These are phyloP conservation scores for Sisymbrium irio DNA, from an alignment of 345 rosid species.

Conservation along the genomic window DNA sequence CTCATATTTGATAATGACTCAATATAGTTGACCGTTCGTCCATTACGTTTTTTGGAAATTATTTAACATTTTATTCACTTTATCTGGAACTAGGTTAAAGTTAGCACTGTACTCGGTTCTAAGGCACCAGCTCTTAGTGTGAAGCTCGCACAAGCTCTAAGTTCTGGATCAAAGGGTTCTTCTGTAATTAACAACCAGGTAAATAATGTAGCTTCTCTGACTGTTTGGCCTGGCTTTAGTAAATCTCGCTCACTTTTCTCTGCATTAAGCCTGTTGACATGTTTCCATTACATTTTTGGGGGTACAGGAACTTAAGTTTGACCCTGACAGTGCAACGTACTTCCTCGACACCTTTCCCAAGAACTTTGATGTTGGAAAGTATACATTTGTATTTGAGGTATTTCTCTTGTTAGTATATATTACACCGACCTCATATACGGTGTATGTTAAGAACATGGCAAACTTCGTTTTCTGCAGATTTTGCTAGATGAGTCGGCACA, in stretches of 20 bases:
- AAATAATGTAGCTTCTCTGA: background rate
- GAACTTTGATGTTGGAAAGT: conserved; percentile 75
- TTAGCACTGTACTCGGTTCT: conserved; percentile 80
- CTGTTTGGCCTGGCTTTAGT: background rate
- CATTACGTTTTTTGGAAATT: background rate
- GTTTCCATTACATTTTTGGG: conserved; percentile 20
- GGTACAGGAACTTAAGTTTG: conserved; percentile 75
- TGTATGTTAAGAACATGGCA: conserved; percentile 3
- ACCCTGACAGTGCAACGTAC: conserved; percentile 44
- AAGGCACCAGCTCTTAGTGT: conserved; percentile 78
- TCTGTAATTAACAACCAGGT: conserved; percentile 74
- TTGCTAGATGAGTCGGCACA: conserved; percentile 61
- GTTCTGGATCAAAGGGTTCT: conserved; percentile 49
- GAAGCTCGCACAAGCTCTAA: conserved; percentile 57
- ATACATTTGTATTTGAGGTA: conserved; percentile 87
- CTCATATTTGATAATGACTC: background rate
- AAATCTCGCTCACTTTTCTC: conserved; percentile 3
- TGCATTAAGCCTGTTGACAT: background rate
- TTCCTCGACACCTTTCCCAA: conserved; percentile 55
- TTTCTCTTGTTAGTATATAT: conserved; percentile 6
- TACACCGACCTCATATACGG: background rate
- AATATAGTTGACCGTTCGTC: background rate
- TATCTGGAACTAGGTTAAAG: conserved; percentile 60
- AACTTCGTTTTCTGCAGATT: conserved; percentile 41
- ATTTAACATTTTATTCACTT: background rate